Evolutionary conservation across 805 yeast genomes (phyloP).

Genomic region (Torulaspora quercuum): DNA sequence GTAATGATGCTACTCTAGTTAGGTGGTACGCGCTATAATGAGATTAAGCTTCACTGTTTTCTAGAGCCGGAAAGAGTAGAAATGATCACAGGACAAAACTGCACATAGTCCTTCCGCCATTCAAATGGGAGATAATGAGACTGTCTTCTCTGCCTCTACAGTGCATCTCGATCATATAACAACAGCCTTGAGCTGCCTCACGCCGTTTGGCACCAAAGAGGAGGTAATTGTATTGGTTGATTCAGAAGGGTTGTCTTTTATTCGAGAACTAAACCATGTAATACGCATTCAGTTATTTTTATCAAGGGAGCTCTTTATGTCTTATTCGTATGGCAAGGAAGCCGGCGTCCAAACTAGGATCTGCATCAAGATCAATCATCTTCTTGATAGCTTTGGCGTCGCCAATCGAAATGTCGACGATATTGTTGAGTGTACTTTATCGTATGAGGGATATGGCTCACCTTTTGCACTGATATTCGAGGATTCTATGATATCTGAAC

Average conservation of each 20-base stretch:
- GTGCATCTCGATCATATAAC: slow-evolving; percentile 45
- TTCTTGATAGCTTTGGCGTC: slow-evolving; percentile 51
- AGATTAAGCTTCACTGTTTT: too few species aligned
- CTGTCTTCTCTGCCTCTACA: slow-evolving; percentile 45
- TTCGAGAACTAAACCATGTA: slow-evolving; percentile 46
- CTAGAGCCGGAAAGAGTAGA: too few species aligned
- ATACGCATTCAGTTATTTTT: slow-evolving; percentile 35
- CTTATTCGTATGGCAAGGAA: slow-evolving; percentile 26
- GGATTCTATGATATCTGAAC: slow-evolving; percentile 50
- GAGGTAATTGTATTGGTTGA: slow-evolving; percentile 44
- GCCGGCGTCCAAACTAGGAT: slow-evolving; percentile 33
- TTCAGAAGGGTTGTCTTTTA: slow-evolving; percentile 50
- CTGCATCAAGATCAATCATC: slow-evolving; percentile 44
- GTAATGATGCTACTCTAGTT: too few species aligned
- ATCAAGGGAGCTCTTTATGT: slow-evolving; percentile 33
- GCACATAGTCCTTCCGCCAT: too few species aligned
- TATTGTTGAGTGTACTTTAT: slow-evolving; percentile 47
- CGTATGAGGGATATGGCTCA: slow-evolving; percentile 47
- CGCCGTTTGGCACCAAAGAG: slow-evolving; percentile 40
- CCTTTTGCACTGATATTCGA: slow-evolving; percentile 58
- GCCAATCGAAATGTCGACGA: slow-evolving; percentile 36
- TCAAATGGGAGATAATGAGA: slow-evolving; percentile 8
- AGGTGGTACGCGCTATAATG: too few species aligned
- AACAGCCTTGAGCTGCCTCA: slow-evolving; percentile 43
- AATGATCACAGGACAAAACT: too few species aligned